Percentiles rank a stretch among this genome's conserved stretches.
phyloP scores from a whole-genome alignment of 208 protist genomes.

The Acanthamoeba castellanii region DNA sequence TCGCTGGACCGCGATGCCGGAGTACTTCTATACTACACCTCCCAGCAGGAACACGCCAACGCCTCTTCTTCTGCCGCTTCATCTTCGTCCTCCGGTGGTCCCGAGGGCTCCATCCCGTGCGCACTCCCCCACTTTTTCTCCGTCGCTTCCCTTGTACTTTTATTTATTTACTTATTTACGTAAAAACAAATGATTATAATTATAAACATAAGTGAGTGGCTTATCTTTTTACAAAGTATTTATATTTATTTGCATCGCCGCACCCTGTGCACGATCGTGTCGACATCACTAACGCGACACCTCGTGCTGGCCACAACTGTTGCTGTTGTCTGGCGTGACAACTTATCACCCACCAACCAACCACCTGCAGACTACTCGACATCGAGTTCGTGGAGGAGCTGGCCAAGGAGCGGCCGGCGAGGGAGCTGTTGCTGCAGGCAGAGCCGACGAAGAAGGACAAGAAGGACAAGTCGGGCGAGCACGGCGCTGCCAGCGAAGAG shows the following conservation, averaged over 20 bases:
- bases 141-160: neutral
- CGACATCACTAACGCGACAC: too few relatives aligned
- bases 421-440: neutral
- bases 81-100: neutral
- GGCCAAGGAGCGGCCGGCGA: neutral
- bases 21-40: neutral
- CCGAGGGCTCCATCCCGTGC: conserved; percentile 5
- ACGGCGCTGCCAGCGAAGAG: neutral
- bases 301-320: too few relatives aligned
- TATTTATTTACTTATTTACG: neutral
- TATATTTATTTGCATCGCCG: neutral
- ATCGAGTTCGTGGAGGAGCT: conserved; percentile 46
- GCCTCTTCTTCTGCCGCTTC: neutral
- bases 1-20: neutral
- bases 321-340: too few relatives aligned
- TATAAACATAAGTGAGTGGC: too few relatives aligned
- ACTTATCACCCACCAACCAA: too few relatives aligned
- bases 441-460: neutral
- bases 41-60: neutral
- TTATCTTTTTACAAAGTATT: neutral
- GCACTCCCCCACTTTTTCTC: neutral
- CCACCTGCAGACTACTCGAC: neutral
- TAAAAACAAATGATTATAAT: neutral
- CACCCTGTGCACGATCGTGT: neutral
- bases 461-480: conserved; percentile 4